These are phyloP conservation scores for Pseudomassariella vexata DNA, from an alignment of 2,329 filamentous ascomycete genomes.

Conservation along the genomic window DNA sequence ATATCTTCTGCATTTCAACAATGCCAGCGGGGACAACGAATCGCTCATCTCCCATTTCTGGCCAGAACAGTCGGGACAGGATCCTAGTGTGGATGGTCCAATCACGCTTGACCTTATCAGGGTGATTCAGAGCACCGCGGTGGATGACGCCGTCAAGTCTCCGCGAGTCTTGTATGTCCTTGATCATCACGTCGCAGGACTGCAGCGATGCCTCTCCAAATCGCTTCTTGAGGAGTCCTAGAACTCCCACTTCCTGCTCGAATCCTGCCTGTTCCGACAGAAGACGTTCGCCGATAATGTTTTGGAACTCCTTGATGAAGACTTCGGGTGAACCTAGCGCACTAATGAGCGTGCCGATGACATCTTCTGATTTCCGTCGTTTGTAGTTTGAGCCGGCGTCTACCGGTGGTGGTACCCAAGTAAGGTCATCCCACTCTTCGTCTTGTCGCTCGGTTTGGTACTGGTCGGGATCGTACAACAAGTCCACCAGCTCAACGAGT, in stretches of 20 bases:
- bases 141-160: constrained; percentile 65
- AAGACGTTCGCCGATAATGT: constrained; percentile 79
- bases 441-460: constrained; percentile 46
- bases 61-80: constrained; percentile 91
- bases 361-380: constrained; percentile 80
- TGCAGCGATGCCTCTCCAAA: constrained; percentile 84
- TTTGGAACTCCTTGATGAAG: constrained; percentile 92
- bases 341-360: constrained; percentile 84
- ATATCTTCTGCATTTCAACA: constrained; percentile 57
- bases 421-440: constrained; percentile 81
- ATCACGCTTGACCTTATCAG: constrained; percentile 19
- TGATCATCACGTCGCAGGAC: constrained; percentile 95
- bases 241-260: constrained; percentile 73
- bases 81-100: constrained; percentile 71
- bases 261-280: constrained; percentile 62
- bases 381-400: constrained; percentile 92
- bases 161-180: constrained; percentile 80
- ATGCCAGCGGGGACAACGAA: constrained; percentile 60
- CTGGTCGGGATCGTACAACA: constrained; percentile 58
- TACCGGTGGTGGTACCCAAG: constrained; percentile 87
- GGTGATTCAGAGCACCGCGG: constrained; percentile 27
- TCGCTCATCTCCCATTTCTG: constrained; percentile 64
- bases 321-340: constrained; percentile 84
- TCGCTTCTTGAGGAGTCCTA: constrained; percentile 80
- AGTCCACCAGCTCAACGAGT: constrained; percentile 60